Percentiles rank a stretch among this genome's conserved stretches.
Evolutionary conservation across 768 basidiomycete genomes (phyloP).

Genomic region (Suillus subalutaceus): DNA sequence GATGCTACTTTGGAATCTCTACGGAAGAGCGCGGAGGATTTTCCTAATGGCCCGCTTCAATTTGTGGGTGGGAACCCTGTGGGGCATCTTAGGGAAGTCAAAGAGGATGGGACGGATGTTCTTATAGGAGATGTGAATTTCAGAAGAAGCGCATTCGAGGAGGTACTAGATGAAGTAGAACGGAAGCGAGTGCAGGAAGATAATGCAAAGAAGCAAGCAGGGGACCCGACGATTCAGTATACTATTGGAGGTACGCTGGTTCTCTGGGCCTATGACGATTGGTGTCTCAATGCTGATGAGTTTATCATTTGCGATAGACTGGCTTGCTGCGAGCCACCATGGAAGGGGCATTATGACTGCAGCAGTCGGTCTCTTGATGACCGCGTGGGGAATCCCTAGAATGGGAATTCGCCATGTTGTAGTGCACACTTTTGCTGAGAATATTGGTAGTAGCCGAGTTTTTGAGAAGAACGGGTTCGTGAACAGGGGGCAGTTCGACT

Average conservation of each 20-base stretch:
- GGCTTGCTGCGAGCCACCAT: constrained; percentile 61
- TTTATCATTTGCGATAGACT: constrained; percentile 45
- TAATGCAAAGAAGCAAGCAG: constrained; percentile 45
- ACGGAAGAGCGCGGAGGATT: constrained; percentile 18
- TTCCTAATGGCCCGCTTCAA: constrained; percentile 29
- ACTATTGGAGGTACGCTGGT: constrained; percentile 55
- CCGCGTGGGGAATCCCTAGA: constrained; percentile 63
- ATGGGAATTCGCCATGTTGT: constrained; percentile 55
- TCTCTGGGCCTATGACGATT: neutral
- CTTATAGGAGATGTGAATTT: constrained; percentile 48
- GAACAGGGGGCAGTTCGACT: constrained; percentile 40
- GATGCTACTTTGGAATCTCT: constrained; percentile 25
- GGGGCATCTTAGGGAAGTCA: constrained; percentile 52
- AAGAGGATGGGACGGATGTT: constrained; percentile 54
- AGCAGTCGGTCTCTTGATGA: constrained; percentile 55
- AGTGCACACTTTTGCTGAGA: constrained; percentile 50
- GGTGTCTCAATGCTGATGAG: neutral
- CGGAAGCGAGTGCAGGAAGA: constrained; percentile 36
- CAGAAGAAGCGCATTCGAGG: constrained; percentile 28
- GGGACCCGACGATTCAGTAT: constrained; percentile 63
- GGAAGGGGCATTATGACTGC: constrained; percentile 74
- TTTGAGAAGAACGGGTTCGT: constrained; percentile 70
- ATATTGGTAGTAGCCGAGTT: constrained; percentile 62
- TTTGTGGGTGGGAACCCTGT: constrained; percentile 52
- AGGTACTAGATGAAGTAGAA: constrained; percentile 40